Evolutionary conservation across 257 asterid genomes (phyloP).

Genomic region (Salvia rosmarinus): DNA sequence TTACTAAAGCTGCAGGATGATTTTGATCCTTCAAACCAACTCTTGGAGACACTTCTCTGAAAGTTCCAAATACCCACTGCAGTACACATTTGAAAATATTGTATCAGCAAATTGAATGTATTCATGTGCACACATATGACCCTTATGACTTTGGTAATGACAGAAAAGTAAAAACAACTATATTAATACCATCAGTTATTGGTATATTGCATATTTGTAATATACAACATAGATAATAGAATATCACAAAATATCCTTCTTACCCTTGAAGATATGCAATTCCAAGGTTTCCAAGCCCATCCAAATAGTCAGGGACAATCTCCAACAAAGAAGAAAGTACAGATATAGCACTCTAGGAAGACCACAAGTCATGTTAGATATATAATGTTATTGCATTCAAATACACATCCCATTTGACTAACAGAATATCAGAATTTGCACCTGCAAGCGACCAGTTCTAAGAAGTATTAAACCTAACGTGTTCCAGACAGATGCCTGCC

Average conservation of each 20-base stretch:
- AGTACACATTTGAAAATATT: slow-evolving; percentile 32
- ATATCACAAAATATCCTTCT: slow-evolving; percentile 35
- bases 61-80: slow-evolving; percentile 83
- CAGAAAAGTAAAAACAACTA: slow-evolving; percentile 6
- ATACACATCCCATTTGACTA: slow-evolving; percentile 26
- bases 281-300: slow-evolving; percentile 95
- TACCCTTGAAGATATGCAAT: slow-evolving; percentile 89
- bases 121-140: slow-evolving; percentile 11
- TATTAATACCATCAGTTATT: slow-evolving; percentile 9
- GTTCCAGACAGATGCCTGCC: slow-evolving; percentile 93
- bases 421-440: slow-evolving; percentile 39
- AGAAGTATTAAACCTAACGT: slow-evolving; percentile 82
- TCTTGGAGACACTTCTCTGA: slow-evolving; percentile 84
- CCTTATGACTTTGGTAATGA: not conserved
- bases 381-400: slow-evolving; percentile 28
- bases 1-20: slow-evolving; percentile 88
- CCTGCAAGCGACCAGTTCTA: slow-evolving; percentile 90
- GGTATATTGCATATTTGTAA: slow-evolving; percentile 12
- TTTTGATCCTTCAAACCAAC: slow-evolving; percentile 87
- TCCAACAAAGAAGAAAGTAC: slow-evolving; percentile 80
- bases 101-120: slow-evolving; percentile 31
- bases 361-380: slow-evolving; percentile 36
- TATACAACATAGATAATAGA: slow-evolving; percentile 3
- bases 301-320: slow-evolving; percentile 78
- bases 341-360: slow-evolving; percentile 82